These are phyloP conservation scores for Pestalotiopsis sp. DNA, from an alignment of 2,329 filamentous ascomycete species.

Conservation along the genomic window DNA sequence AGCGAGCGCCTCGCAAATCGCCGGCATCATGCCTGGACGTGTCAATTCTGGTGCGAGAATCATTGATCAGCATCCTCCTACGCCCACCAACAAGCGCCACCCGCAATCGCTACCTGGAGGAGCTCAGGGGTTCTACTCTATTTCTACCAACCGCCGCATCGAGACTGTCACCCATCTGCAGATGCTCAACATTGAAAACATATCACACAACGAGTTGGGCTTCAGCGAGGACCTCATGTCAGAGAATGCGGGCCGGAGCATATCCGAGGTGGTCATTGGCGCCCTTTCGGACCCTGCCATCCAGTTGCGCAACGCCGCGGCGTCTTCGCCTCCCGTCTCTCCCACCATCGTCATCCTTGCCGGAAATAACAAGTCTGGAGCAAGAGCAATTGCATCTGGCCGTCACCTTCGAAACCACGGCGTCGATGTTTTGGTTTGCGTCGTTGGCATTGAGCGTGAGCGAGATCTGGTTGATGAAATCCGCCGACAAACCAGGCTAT, in stretches of 20 bases:
- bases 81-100: slow-evolving; percentile 35
- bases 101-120: slow-evolving; percentile 32
- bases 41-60: slow-evolving; percentile 48
- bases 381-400: slow-evolving; percentile 80
- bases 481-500: slow-evolving; percentile 79
- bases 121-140: slow-evolving; percentile 50
- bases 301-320: slow-evolving; percentile 50
- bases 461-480: slow-evolving; percentile 79
- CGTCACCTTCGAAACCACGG: slow-evolving; percentile 86
- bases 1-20: slow-evolving; percentile 44
- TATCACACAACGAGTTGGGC: slow-evolving; percentile 84
- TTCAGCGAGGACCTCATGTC: slow-evolving; percentile 88
- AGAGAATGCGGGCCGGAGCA: slow-evolving; percentile 86
- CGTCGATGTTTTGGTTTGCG: slow-evolving; percentile 76
- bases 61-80: slow-evolving; percentile 24
- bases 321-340: slow-evolving; percentile 29
- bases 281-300: slow-evolving; percentile 66
- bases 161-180: slow-evolving; percentile 73
- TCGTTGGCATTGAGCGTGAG: slow-evolving; percentile 84
- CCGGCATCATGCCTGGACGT: slow-evolving; percentile 41
- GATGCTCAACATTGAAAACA: slow-evolving; percentile 90
- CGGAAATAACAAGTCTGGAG: slow-evolving; percentile 91
- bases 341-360: slow-evolving; percentile 73
- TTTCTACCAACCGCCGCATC: slow-evolving; percentile 57
- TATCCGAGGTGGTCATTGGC: slow-evolving; percentile 79